Percentiles rank a stretch among this genome's conserved stretches.
Conservation (phyloP, 2,329 filamentous ascomycete genomes). For the Paecilomyces dactylethromorphus region DNA sequence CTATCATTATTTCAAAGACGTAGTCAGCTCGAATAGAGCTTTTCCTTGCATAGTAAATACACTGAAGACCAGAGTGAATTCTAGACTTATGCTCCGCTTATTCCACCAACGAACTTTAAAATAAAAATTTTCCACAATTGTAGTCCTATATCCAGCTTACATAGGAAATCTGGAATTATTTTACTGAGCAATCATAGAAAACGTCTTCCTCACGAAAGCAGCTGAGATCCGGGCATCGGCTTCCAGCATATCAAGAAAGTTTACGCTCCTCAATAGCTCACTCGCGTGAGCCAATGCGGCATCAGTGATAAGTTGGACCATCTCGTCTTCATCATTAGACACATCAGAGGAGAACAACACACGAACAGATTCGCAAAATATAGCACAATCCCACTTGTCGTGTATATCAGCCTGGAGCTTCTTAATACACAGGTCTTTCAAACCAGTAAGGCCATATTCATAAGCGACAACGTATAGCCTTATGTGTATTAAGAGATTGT, state of each 20-base stretch:
- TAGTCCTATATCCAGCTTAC: no score
- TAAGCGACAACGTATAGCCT: background rate
- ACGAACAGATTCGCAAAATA: background rate
- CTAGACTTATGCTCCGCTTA: no score
- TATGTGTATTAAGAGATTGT: background rate
- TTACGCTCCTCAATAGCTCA: background rate
- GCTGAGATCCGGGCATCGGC: no score
- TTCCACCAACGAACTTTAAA: no score
- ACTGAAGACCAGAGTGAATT: no score
- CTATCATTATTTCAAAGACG: no score
- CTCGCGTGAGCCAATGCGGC: background rate
- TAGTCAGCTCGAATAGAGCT: no score
- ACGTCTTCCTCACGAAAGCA: background rate
- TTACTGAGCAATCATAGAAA: no score
- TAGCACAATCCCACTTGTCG: background rate
- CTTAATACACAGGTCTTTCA: background rate
- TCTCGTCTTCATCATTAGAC: background rate
- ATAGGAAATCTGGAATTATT: no score
- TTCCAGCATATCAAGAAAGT: background rate
- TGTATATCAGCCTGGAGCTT: background rate
- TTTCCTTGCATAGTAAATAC: no score
- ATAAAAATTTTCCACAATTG: no score
- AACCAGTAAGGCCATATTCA: background rate
- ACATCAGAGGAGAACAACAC: background rate
- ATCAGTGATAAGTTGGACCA: background rate